Base-by-base conservation (phyloP, 1,284 basidiomycete genomes). In the Ceratobasidium theobromae region DNA sequence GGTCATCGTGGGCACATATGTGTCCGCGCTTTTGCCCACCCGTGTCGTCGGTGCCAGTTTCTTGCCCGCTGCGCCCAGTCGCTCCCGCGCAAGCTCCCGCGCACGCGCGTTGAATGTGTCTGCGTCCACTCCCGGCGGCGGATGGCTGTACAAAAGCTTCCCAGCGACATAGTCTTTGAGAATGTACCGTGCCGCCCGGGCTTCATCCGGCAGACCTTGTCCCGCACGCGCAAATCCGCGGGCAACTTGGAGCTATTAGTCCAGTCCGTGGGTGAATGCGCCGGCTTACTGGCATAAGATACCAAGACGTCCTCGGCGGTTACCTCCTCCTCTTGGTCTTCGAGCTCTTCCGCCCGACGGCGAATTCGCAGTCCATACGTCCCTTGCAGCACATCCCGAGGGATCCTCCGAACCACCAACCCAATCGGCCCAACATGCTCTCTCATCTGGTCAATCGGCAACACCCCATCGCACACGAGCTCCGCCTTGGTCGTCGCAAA, bases 131-230 rank as follows among this genome's bases (percentile, higher is more conserved):
- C 79, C 85, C 0, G 93, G 91, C 8, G 97, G 95, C 0, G 83
- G 87, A 69, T 96, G 91, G 70, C 91, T 92, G 76, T 86, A 98
- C 6, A 99, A 81, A 0, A 99, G 83, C 72, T 93, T 94, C 38
- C 93, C 97, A 72, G 92, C 95, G 69, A 99, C 94, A 73, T 98
- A 99, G 78, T 99, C 97, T 77, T 99, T 99, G 66, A 99, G 83
- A 64, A 99, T 84, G 74, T 91, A 91, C 67, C 97, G 86, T 12
- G 96, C 93, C 0, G 96, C 88, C 60, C 95, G 87, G 23, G 95
- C 93, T 75, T 98, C 95, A 75, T 99, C 97, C 1, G 97, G 95
- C 76, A 96, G 97, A 55, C 97, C 97, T 78, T 96, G 93, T 0
- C 96, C 95, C 9, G 95, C 87, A 52, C 96, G 87, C 71, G 89